phyloP scores from a whole-genome alignment of 352 stramenopile species.

The Pythium dissotocum region DNA sequence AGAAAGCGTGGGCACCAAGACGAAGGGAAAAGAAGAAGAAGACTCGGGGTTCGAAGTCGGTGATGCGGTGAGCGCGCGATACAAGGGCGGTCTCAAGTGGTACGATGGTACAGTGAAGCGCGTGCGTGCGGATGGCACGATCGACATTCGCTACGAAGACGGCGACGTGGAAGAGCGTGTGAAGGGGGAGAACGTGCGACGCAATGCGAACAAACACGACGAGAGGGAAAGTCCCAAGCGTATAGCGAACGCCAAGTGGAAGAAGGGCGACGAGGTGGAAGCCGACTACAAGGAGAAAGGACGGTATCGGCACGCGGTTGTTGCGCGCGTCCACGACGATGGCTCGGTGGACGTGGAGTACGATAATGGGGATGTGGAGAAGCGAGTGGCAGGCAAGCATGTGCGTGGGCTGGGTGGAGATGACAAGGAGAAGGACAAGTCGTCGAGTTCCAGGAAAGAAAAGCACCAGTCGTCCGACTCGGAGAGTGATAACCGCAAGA shows the following conservation, averaged over 20 bases:
- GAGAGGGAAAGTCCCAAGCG: slow-evolving; percentile 13
- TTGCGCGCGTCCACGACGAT: slow-evolving; percentile 48
- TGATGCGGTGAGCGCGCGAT: slow-evolving; percentile 31
- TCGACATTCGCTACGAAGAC: slow-evolving; percentile 54
- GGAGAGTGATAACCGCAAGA: neutral
- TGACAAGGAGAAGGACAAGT: neutral
- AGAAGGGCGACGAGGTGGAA: slow-evolving; percentile 44
- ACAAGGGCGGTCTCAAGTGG: slow-evolving; percentile 37
- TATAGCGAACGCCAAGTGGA: slow-evolving; percentile 8
- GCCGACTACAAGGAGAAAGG: slow-evolving; percentile 45
- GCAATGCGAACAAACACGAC: slow-evolving; percentile 8
- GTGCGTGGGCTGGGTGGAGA: neutral
- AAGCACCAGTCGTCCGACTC: slow-evolving; percentile 1
- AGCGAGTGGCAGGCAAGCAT: neutral
- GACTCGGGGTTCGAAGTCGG: slow-evolving; percentile 18
- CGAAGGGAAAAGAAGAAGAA: slow-evolving; percentile 4
- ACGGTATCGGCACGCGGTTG: slow-evolving; percentile 47
- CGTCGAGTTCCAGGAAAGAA: neutral
- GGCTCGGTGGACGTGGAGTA: slow-evolving; percentile 66
- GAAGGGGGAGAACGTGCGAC: slow-evolving; percentile 18
- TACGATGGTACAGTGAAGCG: slow-evolving; percentile 64
- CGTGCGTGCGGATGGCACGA: slow-evolving; percentile 51
- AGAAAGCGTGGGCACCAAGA: slow-evolving; percentile 5
- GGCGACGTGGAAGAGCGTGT: slow-evolving; percentile 51
- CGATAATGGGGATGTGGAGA: slow-evolving; percentile 51